These are phyloP conservation scores for Myxozyma nipponensis DNA, from an alignment of 805 yeast species.

Conservation along the genomic window DNA sequence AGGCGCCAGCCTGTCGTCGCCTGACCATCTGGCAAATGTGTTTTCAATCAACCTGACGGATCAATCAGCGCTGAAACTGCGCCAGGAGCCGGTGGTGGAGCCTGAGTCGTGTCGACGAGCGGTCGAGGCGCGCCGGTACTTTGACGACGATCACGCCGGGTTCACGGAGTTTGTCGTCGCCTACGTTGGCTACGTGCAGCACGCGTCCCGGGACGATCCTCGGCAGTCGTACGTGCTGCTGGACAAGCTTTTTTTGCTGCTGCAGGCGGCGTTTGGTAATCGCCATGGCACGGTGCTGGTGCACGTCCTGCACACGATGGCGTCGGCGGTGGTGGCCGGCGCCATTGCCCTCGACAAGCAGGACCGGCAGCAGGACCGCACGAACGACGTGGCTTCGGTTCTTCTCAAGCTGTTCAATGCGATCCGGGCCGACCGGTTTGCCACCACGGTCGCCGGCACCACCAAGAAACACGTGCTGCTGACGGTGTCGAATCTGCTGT, in stretches of 20 bases:
- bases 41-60: too few relatives aligned
- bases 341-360: slow-evolving; percentile 27
- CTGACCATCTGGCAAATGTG: too few relatives aligned
- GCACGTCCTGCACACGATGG: slow-evolving; percentile 7
- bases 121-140: slow-evolving; percentile 34
- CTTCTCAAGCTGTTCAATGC: slow-evolving; percentile 59
- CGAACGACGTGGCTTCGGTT: slow-evolving; percentile 49
- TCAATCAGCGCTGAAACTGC: too few relatives aligned
- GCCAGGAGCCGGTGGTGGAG: too few relatives aligned
- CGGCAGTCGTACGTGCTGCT: slow-evolving; percentile 51
- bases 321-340: slow-evolving; percentile 16
- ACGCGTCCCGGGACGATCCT: slow-evolving; percentile 51
- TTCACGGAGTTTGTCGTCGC: slow-evolving; percentile 45
- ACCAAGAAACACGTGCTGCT: slow-evolving; percentile 49
- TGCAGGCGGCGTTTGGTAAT: slow-evolving; percentile 39
- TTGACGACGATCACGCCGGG: slow-evolving; percentile 42
- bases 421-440: slow-evolving; percentile 46
- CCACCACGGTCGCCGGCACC: neutral
- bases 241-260: slow-evolving; percentile 43
- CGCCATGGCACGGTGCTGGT: slow-evolving; percentile 33
- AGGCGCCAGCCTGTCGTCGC: too few relatives aligned
- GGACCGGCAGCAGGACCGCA: slow-evolving; percentile 38
- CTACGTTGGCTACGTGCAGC: slow-evolving; percentile 48
- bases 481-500: slow-evolving; percentile 51
- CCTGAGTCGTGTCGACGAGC: too few relatives aligned